Conservation (phyloP, 164 flowering plant genomes). For the Vitis rotundifolia region DNA sequence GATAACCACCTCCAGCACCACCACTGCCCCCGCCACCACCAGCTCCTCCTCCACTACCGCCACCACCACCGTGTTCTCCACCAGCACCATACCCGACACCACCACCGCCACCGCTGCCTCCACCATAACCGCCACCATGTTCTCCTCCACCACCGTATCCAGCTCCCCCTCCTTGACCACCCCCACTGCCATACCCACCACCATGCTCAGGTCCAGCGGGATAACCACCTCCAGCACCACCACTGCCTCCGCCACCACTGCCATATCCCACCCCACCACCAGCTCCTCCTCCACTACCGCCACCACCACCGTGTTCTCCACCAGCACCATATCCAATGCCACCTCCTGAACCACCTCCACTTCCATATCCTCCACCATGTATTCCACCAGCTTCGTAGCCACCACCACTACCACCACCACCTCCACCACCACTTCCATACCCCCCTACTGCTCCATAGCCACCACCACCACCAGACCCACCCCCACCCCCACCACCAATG, state of each 20-base stretch:
- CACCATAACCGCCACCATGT: conserved; percentile 11
- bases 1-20: neutral
- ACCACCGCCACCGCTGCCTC: conserved; percentile 5
- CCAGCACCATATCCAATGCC: conserved; percentile 12
- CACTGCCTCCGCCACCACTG: conserved; percentile 13
- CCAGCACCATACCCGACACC: conserved; percentile 6
- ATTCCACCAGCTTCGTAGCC: conserved; percentile 7
- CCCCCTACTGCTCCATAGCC: conserved; percentile 7
- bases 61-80: conserved; percentile 11
- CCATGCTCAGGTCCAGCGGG: conserved; percentile 1
- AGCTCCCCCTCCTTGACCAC: conserved; percentile 10
- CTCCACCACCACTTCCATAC: conserved; percentile 5
- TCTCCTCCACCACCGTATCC: neutral
- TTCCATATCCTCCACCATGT: conserved; percentile 2
- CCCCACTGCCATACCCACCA: conserved; percentile 5
- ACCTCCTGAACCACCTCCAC: conserved; percentile 12
- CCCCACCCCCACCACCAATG: too few relatives aligned
- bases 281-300: conserved; percentile 11
- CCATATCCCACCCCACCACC: neutral
- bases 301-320: conserved; percentile 3
- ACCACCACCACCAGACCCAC: conserved; percentile 4
- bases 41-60: neutral
- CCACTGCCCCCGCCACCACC: conserved; percentile 10
- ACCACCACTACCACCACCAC: conserved; percentile 15
- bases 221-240: neutral